Conservation (phyloP, 2,329 filamentous ascomycete species). For the Calonectria leucothoes region DNA sequence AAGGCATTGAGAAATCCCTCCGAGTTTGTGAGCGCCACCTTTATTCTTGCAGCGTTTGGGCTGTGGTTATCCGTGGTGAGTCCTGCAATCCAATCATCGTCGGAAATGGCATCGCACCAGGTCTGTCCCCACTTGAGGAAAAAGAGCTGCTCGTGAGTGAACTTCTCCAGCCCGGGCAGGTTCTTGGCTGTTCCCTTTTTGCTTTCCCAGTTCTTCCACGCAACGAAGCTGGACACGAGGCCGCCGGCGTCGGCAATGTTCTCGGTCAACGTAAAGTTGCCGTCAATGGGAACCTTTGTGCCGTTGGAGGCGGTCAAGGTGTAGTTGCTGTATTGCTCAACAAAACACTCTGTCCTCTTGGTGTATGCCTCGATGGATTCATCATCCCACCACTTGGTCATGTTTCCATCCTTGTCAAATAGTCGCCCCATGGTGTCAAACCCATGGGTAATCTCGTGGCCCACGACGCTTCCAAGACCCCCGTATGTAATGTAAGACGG, state of each 20-base stretch:
- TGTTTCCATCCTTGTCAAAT: conserved; percentile 73
- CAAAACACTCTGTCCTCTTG: conserved; percentile 71
- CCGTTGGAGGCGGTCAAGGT: conserved; percentile 67
- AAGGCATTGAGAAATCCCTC: conserved; percentile 76
- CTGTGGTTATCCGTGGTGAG: conserved; percentile 68
- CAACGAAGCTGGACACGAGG: conserved; percentile 69
- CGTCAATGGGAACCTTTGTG: conserved; percentile 42
- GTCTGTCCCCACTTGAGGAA: conserved; percentile 73
- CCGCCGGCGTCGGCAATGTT: conserved; percentile 80
- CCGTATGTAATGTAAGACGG: conserved; percentile 76
- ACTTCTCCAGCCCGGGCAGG: conserved; percentile 70
- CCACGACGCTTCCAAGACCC: conserved; percentile 73
- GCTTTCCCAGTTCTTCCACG: conserved; percentile 71
- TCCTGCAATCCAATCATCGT: not conserved
- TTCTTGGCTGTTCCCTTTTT: conserved; percentile 59
- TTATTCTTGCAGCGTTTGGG: conserved; percentile 70
- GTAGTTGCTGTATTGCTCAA: conserved; percentile 74
- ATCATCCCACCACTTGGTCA: conserved; percentile 76
- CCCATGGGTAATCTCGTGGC: conserved; percentile 77
- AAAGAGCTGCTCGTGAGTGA: conserved; percentile 77
- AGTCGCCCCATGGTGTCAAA: conserved; percentile 75
- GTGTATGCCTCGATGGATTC: conserved; percentile 68
- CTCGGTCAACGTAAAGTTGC: conserved; percentile 71
- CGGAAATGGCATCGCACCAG: conserved; percentile 63
- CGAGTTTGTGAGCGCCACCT: conserved; percentile 75